Evolutionary conservation across 305 asterid species (phyloP).

Genomic region (Fraxinus sp.): DNA sequence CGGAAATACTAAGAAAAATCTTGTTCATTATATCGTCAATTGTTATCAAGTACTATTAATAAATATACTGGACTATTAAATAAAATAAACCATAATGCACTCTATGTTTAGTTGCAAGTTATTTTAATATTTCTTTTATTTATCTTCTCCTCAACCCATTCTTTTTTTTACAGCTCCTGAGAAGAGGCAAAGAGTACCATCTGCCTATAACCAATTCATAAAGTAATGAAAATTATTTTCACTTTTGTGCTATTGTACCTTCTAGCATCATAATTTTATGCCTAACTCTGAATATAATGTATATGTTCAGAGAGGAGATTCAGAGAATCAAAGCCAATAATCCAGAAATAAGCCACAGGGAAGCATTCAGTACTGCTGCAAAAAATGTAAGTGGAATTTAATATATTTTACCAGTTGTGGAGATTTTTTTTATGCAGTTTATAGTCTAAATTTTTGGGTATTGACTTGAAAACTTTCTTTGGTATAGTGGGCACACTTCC

Average conservation of each 20-base stretch:
- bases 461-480: slow-evolving; percentile 21
- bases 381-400: slow-evolving; percentile 55
- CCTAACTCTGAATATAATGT: background rate
- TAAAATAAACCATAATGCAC: background rate
- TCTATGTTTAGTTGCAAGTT: background rate
- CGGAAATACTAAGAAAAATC: background rate
- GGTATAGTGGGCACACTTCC: slow-evolving; percentile 86
- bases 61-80: background rate
- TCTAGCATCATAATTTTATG: background rate
- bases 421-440: background rate
- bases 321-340: slow-evolving; percentile 88
- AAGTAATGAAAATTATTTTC: slow-evolving; percentile 42
- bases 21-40: background rate
- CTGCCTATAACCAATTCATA: slow-evolving; percentile 91
- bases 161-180: slow-evolving; percentile 65
- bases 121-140: background rate
- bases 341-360: slow-evolving; percentile 83
- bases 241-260: background rate
- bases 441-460: background rate
- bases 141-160: background rate
- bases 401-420: background rate
- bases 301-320: slow-evolving; percentile 67
- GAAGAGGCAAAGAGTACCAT: slow-evolving; percentile 85
- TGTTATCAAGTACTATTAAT: background rate
- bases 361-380: slow-evolving; percentile 94